Base-by-base conservation (phyloP, 2,329 filamentous ascomycete genomes). In the Aspergillus spinulosporus region DNA sequence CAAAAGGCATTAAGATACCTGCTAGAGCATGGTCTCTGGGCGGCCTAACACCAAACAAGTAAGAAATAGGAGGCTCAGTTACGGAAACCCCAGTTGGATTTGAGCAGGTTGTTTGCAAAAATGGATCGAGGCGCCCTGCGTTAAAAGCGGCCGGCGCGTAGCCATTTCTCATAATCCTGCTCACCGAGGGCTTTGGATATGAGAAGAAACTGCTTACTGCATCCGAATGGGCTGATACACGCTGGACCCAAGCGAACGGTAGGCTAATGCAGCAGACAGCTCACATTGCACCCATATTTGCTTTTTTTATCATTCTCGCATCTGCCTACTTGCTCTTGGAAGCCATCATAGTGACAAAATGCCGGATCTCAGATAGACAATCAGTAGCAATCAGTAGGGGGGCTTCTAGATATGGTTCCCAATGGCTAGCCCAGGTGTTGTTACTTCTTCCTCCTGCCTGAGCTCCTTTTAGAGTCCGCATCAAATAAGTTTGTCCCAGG, bases 161-260 rank as follows among this genome's bases (percentile, higher is more conserved):
- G 8, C 34, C 11, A 8, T 37, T 4, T 4, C 34, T 12, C 34
- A 37, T 37, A 36, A 21, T n/a, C n/a, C 2, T 12, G 31, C 26
- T 34, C 31, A 32, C 8, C 11, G 29, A 15, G 8, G 15, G n/a
- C 4, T 45, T 31, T 28, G 4, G 26, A 3, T 3, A 7, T n/a
- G 15, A 31, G 43, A 32, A n/a, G 3, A 5, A 28, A 28, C 29
- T 50, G 48, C 48, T 43, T 29, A 49, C 21, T 37, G 15, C 21
- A 21, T 21, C 21, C 21, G 21, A 21, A 21, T 21, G 45, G 12
- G 11, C 46, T 21, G 7, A 40, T 39, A 31, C 28, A 21, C 12
- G 21, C 12, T 36, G 12, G 44, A 43, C 42, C 54, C 54, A 32
- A 50, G 34, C n/a, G 54, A 52, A 52, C 37, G 54, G 54, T 56